Percentiles rank a stretch among this genome's conserved stretches.
These are phyloP conservation scores for Balansia obtecta DNA, from an alignment of 2,329 filamentous ascomycete genomes.

Conservation along the genomic window DNA sequence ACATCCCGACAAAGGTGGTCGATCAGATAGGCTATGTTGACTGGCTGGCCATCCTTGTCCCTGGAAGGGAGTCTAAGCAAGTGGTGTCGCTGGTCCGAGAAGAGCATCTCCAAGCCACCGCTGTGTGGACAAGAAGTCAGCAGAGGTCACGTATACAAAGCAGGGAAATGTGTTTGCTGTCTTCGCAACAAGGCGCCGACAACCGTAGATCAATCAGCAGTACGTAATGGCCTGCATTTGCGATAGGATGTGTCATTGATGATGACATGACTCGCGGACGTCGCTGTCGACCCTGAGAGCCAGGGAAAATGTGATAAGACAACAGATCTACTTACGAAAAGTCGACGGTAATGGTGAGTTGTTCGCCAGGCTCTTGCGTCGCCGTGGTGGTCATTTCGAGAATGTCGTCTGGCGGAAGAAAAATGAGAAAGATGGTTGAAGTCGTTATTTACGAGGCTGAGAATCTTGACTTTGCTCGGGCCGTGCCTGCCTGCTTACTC, in stretches of 20 bases:
- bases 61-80: slow-evolving; percentile 53
- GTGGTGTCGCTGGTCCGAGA: slow-evolving; percentile 69
- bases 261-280: neutral
- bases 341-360: slow-evolving; percentile 55
- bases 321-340: slow-evolving; percentile 38
- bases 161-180: neutral
- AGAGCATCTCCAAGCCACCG: slow-evolving; percentile 89
- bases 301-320: neutral
- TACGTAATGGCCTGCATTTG: neutral
- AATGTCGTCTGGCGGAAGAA: neutral
- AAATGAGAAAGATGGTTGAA: neutral
- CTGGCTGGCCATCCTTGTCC: slow-evolving; percentile 44
- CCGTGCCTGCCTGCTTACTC: neutral
- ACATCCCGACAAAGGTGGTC: slow-evolving; percentile 64
- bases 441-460: neutral
- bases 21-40: slow-evolving; percentile 67
- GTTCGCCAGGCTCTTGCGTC: slow-evolving; percentile 9
- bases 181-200: neutral
- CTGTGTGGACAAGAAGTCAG: slow-evolving; percentile 29
- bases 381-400: neutral
- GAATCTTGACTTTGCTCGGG: neutral
- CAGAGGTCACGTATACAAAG: neutral
- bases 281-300: neutral
- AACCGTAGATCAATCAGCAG: neutral
- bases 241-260: neutral